Evolutionary conservation across 2,329 filamentous ascomycete species (phyloP), one percentile per base, ranked within the genome.

Genomic region (Fusarium guadeloupense): DNA sequence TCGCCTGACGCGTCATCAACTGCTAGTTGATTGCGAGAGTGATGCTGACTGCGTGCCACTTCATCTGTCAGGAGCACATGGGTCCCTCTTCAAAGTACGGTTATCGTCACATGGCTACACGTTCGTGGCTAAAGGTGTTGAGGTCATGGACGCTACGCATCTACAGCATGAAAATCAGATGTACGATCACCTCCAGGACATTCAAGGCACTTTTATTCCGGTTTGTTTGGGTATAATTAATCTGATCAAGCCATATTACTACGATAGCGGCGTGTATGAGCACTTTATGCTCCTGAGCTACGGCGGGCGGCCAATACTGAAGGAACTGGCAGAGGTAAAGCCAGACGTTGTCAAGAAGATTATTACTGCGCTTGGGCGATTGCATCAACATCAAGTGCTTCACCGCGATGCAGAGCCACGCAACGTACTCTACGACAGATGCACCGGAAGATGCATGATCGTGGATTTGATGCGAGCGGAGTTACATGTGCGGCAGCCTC

Each of bases 71-170:
- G 71, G 74, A 1, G 33, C 69, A 8, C 23, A 68, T 14, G 72
- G 75, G 2, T 65, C 71, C 10, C 69, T 78, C 41, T 78, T 77
- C 59, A 78, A 78, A 62, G 31, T 79, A 6, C 54, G 72, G 8
- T 60, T 79, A 2, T 69, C 71, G 3, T 68, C 69, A 2, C 48
- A 74, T 28, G 71, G 75, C 37, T 79, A 79, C 41, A 77, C 72
- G 35, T 64, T 78, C 17, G 69, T 79, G 3, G 75, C 75, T 13
- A 79, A 80, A 61, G 76, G 74, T 5, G 66, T 78, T 13, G 69
- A 78, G 61, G 31, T 19, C 0, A 9, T 45, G 6, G 42, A 75
- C 41, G 23, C 52, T 2, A 17, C 4, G 6, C 43, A 45, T 25
- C 59, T 78, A 4, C 61, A 49, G 16, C 55, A 75, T 42, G 69